These are phyloP conservation scores for Cryptococcus sp. DNA, from an alignment of 1,284 basidiomycete genomes.

Conservation along the genomic window DNA sequence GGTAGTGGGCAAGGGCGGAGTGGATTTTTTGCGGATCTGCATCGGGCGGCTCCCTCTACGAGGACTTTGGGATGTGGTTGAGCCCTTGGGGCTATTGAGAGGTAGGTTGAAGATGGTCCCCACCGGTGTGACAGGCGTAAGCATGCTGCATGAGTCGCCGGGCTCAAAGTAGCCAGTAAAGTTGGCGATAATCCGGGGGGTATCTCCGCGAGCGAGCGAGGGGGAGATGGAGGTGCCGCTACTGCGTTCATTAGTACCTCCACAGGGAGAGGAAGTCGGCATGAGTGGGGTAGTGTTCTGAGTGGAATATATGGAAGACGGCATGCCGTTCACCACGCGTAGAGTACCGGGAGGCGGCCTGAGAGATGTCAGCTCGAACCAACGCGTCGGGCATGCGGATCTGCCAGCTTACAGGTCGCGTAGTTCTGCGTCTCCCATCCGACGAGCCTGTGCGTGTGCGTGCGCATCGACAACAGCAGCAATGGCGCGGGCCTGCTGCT, in stretches of 20 bases:
- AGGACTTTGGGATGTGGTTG: background rate
- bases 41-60: constrained; percentile 10
- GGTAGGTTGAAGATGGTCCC: constrained; percentile 20
- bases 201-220: constrained; percentile 15
- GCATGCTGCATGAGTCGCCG: background rate
- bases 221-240: constrained; percentile 55
- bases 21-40: constrained; percentile 22
- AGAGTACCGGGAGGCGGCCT: constrained; percentile 54
- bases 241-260: background rate
- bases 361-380: background rate
- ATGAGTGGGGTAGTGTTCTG: constrained; percentile 57
- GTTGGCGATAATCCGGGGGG: constrained; percentile 28
- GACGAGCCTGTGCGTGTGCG: constrained; percentile 18
- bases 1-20: constrained; percentile 1
- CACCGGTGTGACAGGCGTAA: constrained; percentile 17
- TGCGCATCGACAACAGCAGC: constrained; percentile 55
- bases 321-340: constrained; percentile 76
- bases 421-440: constrained; percentile 6
- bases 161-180: constrained; percentile 22
- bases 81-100: background rate
- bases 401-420: constrained; percentile 13
- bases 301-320: constrained; percentile 52
- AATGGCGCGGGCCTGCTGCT: constrained; percentile 73
- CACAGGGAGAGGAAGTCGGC: background rate
- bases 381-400: no score